These are phyloP conservation scores for Alternaria gaisen DNA, from an alignment of 2,329 filamentous ascomycete species.

Conservation along the genomic window DNA sequence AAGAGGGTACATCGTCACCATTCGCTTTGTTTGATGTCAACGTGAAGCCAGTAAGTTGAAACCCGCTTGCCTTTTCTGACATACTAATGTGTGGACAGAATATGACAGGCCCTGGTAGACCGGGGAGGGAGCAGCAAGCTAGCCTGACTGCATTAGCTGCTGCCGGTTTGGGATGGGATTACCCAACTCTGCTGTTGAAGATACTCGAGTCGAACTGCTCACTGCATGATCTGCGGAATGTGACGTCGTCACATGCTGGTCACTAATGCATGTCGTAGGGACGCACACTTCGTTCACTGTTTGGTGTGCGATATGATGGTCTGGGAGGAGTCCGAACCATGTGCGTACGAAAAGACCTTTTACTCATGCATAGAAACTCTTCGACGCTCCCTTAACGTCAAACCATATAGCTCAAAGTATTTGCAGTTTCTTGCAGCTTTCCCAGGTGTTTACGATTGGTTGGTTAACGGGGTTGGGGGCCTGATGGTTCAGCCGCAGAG, in stretches of 20 bases:
- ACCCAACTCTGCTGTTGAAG: background rate
- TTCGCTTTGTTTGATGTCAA: background rate
- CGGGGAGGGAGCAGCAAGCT: background rate
- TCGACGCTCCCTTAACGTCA: no score
- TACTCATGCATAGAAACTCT: no score
- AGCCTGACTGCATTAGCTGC: background rate
- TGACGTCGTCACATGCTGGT: background rate
- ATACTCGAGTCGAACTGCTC: fast-evolving
- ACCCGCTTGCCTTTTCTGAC: background rate
- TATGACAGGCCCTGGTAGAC: background rate
- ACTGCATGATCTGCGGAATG: background rate
- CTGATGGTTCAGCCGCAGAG: background rate
- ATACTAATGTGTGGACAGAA: background rate
- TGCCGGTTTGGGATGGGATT: background rate
- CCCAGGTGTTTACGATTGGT: background rate
- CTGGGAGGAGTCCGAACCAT: no score
- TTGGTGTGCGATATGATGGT: no score
- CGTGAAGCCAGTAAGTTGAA: background rate
- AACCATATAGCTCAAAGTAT: no score
- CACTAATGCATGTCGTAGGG: no score
- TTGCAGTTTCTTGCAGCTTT: no score
- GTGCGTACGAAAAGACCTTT: no score
- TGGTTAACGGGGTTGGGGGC: background rate
- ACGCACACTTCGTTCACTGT: no score
- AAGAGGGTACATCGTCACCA: fast-evolving